Percentiles rank a stretch among this genome's conserved stretches.
phyloP scores from a whole-genome alignment of 805 yeast species.

The Candida hungchunana region DNA sequence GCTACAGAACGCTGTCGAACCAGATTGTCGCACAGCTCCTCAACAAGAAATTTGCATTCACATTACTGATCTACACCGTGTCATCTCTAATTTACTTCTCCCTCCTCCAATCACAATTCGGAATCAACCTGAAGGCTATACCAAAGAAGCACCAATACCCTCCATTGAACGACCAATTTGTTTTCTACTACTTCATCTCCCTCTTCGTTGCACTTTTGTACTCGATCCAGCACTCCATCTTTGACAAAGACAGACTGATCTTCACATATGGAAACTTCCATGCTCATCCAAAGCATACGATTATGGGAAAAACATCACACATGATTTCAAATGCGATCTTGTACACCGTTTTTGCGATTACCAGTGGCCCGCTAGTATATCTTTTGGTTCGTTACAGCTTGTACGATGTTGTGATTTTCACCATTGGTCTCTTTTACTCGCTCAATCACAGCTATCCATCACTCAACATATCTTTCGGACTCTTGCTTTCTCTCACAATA shows the following conservation, averaged over 20 bases:
- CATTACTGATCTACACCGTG: conserved; percentile 19
- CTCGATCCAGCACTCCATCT: conserved; percentile 44
- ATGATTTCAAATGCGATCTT: conserved; percentile 37
- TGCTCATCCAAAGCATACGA: conserved; percentile 34
- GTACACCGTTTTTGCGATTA: conserved; percentile 28
- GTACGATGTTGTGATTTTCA: conserved; percentile 35
- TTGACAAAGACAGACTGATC: conserved; percentile 51
- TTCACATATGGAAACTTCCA: conserved; percentile 38
- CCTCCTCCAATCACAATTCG: conserved; percentile 22
- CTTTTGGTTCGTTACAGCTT: conserved; percentile 37
- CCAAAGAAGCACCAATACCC: conserved; percentile 39
- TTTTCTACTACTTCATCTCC: conserved; percentile 47
- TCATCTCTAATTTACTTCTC: conserved; percentile 25
- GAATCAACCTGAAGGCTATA: conserved; percentile 24
- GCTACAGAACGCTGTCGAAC: conserved; percentile 29
- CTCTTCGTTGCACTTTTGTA: conserved; percentile 40
- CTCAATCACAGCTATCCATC: conserved; percentile 41
- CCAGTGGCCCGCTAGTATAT: conserved; percentile 38
- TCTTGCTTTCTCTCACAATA: conserved; percentile 29
- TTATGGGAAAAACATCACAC: conserved; percentile 25
- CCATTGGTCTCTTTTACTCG: conserved; percentile 29
- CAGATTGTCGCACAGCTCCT: conserved; percentile 25
- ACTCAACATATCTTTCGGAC: conserved; percentile 29
- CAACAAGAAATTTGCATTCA: conserved; percentile 24
- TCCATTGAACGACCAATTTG: conserved; percentile 38